These are phyloP conservation scores for Fusarium scirpi DNA, from an alignment of 2,329 filamentous ascomycete species.

Conservation along the genomic window DNA sequence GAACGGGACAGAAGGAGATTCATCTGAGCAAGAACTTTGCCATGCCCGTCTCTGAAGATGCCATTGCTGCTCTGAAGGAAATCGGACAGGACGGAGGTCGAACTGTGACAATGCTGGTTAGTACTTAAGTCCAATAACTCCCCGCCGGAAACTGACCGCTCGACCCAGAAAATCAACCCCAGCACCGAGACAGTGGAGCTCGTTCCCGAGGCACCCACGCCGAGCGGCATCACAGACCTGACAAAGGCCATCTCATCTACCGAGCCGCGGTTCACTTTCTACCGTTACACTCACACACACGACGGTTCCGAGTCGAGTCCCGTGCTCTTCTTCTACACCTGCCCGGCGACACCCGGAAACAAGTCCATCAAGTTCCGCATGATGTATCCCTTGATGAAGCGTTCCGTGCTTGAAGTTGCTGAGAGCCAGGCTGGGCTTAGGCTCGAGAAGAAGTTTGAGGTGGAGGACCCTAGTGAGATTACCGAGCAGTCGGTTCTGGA, in stretches of 20 bases:
- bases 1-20: conserved; percentile 71
- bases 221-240: conserved; percentile 69
- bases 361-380: conserved; percentile 85
- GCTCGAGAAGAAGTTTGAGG: conserved; percentile 77
- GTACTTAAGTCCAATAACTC: conserved; percentile 43
- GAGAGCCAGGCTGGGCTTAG: conserved; percentile 73
- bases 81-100: conserved; percentile 65
- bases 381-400: conserved; percentile 81
- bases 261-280: conserved; percentile 84
- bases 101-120: conserved; percentile 74
- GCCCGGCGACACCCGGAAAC: conserved; percentile 72
- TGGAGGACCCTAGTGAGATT: conserved; percentile 76
- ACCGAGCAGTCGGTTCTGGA: conserved; percentile 73
- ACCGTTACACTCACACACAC: conserved; percentile 72
- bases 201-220: conserved; percentile 63
- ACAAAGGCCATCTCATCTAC: conserved; percentile 69
- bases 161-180: conserved; percentile 75
- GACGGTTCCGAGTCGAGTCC: conserved; percentile 65
- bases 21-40: conserved; percentile 68
- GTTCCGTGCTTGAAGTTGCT: conserved; percentile 74
- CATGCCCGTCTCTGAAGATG: conserved; percentile 72
- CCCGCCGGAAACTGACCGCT: conserved; percentile 9
- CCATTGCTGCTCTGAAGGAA: conserved; percentile 71
- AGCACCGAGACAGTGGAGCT: conserved; percentile 77
- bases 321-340: conserved; percentile 86